Conservation (phyloP, 495 filamentous ascomycete genomes). For the Podospora fimiseda region DNA sequence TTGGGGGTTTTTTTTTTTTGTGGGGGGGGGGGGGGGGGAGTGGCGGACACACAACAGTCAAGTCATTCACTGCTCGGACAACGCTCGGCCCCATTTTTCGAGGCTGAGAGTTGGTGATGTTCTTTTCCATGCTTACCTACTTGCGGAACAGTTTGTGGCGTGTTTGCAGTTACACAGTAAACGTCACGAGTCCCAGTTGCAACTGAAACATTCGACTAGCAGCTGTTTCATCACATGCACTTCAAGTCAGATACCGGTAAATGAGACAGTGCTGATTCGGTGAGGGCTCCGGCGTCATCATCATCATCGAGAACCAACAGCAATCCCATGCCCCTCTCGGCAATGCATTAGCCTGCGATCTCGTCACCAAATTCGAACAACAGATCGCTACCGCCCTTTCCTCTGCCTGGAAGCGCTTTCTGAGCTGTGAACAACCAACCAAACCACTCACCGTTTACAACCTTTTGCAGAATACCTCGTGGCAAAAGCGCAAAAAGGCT, state of each 20-base stretch:
- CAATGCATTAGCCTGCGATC: neutral
- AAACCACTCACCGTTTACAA: neutral
- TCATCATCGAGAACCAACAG: neutral
- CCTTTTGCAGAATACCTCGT: neutral
- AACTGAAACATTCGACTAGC: neutral
- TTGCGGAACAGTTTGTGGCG: too few species aligned
- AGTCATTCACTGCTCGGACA: too few species aligned
- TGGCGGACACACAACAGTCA: too few species aligned
- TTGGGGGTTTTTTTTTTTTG: too few species aligned
- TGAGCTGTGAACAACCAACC: too few species aligned
- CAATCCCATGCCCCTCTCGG: neutral
- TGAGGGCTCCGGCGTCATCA: neutral
- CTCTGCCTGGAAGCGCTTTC: neutral
- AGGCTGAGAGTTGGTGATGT: too few species aligned
- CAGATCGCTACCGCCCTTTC: neutral
- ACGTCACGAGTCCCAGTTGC: too few species aligned
- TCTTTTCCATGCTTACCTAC: too few species aligned
- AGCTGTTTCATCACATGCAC: neutral
- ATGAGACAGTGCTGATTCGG: neutral
- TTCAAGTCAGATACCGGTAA: neutral
- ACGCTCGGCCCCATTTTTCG: too few species aligned
- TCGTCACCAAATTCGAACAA: neutral
- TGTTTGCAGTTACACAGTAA: too few species aligned
- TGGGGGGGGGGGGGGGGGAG: too few species aligned
- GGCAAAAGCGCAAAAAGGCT: slow-evolving; percentile 2